Evolutionary conservation across 768 basidiomycete species (phyloP).

Genomic region (Phlegmacium glaucopus): DNA sequence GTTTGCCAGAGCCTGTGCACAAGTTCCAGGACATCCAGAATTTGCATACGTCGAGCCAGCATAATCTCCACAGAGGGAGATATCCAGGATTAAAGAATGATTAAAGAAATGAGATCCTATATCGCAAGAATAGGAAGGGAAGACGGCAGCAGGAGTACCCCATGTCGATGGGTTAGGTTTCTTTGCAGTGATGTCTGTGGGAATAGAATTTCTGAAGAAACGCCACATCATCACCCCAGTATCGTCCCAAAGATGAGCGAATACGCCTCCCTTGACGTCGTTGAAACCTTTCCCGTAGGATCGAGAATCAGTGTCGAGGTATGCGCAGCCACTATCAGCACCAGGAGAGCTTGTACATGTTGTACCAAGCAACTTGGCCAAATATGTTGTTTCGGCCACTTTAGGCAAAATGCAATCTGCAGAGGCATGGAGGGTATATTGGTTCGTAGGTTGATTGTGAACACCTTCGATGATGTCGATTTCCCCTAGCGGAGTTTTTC

Average conservation of each 20-base stretch:
- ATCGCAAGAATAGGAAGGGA: slow-evolving; percentile 45
- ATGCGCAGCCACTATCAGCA: slow-evolving; percentile 49
- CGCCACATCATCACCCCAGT: slow-evolving; percentile 54
- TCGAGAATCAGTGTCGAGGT: slow-evolving; percentile 35
- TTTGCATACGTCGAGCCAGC: slow-evolving; percentile 32
- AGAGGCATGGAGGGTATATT: slow-evolving; percentile 63
- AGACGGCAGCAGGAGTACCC: slow-evolving; percentile 51
- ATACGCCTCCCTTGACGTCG: slow-evolving; percentile 46
- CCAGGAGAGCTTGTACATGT: slow-evolving; percentile 37
- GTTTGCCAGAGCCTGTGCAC: slow-evolving; percentile 24
- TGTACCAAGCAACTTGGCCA: slow-evolving; percentile 24
- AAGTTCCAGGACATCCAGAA: slow-evolving; percentile 39
- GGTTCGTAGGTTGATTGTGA: slow-evolving; percentile 53
- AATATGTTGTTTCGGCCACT: slow-evolving; percentile 19
- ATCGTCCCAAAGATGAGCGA: slow-evolving; percentile 50
- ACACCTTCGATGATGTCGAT: slow-evolving; percentile 79
- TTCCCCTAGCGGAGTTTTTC: slow-evolving; percentile 36
- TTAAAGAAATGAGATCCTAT: slow-evolving; percentile 48
- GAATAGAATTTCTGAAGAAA: slow-evolving; percentile 50
- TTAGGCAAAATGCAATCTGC: slow-evolving; percentile 35
- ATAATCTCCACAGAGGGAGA: slow-evolving; percentile 46
- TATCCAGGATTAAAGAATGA: slow-evolving; percentile 48
- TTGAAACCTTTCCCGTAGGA: slow-evolving; percentile 48
- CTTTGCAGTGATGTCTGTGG: slow-evolving; percentile 43
- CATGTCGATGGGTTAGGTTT: slow-evolving; percentile 46